phyloP scores from a whole-genome alignment of 1,284 basidiomycete genomes.

The Tausonia pullulans region DNA sequence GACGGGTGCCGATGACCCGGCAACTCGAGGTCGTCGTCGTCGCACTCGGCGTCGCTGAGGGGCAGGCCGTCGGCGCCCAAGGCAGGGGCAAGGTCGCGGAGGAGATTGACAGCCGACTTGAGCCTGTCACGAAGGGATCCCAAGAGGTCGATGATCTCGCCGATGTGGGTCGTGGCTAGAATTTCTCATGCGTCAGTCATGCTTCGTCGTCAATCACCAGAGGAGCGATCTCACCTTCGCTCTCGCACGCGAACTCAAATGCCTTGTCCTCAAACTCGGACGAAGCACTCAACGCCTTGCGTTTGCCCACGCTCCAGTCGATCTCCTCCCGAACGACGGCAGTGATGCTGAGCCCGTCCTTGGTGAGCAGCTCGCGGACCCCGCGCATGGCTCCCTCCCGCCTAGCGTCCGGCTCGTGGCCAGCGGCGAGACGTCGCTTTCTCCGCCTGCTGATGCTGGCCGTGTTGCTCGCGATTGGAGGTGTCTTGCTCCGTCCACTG shows the following conservation, averaged over 20 bases:
- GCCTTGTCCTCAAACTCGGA: not conserved
- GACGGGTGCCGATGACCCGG: too few relatives aligned
- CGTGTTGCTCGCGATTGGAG: not conserved
- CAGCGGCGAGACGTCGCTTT: not conserved
- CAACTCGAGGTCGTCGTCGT: too few relatives aligned
- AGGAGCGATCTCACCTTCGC: conserved; percentile 1
- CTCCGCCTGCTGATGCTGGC: not conserved
- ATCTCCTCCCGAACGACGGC: conserved; percentile 14
- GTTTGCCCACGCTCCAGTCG: not conserved
- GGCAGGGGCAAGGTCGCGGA: not conserved
- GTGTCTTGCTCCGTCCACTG: not conserved
- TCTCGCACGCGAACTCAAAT: conserved; percentile 1
- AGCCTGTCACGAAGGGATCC: not conserved
- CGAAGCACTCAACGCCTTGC: not conserved
- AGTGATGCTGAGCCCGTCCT: conserved; percentile 14
- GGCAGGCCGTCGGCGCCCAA: not conserved
- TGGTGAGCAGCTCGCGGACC: conserved; percentile 9
- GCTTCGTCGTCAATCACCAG: not conserved
- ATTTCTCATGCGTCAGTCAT: not conserved
- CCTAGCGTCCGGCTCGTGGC: not conserved
- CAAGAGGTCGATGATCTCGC: not conserved
- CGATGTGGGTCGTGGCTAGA: not conserved
- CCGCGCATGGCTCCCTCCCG: conserved; percentile 5
- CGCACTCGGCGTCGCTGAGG: not conserved
- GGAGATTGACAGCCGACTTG: not conserved